These are phyloP conservation scores for Narthecium ossifragum DNA, from an alignment of 106 monocot genomes.

Conservation along the genomic window DNA sequence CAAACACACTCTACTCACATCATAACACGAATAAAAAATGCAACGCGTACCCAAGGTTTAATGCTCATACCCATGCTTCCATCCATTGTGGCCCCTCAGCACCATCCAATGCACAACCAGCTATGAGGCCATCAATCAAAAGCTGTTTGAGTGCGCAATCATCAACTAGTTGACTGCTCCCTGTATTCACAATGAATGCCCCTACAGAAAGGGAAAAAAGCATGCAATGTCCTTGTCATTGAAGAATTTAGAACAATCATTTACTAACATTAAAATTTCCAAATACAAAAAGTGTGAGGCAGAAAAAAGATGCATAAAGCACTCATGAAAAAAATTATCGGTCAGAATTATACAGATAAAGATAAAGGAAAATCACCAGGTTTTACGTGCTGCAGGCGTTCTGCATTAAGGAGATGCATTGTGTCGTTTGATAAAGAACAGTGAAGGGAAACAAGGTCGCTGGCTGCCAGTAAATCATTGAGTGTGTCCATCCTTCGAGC, in stretches of 20 bases:
- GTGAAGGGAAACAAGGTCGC: conserved; percentile 96
- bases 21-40: conserved; percentile 1
- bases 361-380: conserved; percentile 49
- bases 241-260: too few species aligned
- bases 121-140: conserved; percentile 85
- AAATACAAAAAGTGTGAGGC: too few species aligned
- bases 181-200: conserved; percentile 75
- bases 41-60: conserved; percentile 39
- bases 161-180: conserved; percentile 75
- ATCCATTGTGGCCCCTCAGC: conserved; percentile 99
- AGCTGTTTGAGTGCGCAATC: conserved; percentile 91
- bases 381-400: conserved; percentile 86
- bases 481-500: conserved; percentile 97
- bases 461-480: conserved; percentile 92
- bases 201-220: conserved; percentile 22
- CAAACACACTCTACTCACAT: too few species aligned
- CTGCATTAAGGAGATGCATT: conserved; percentile 76
- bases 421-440: conserved; percentile 77
- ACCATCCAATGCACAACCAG: conserved; percentile 97
- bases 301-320: too few species aligned
- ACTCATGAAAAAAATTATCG: background rate
- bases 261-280: too few species aligned
- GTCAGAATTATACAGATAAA: background rate
- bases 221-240: too few species aligned
- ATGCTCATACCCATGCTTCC: conserved; percentile 99